These are phyloP conservation scores for Vickermania ingenoplastis DNA, from an alignment of 208 protist genomes.

Conservation along the genomic window DNA sequence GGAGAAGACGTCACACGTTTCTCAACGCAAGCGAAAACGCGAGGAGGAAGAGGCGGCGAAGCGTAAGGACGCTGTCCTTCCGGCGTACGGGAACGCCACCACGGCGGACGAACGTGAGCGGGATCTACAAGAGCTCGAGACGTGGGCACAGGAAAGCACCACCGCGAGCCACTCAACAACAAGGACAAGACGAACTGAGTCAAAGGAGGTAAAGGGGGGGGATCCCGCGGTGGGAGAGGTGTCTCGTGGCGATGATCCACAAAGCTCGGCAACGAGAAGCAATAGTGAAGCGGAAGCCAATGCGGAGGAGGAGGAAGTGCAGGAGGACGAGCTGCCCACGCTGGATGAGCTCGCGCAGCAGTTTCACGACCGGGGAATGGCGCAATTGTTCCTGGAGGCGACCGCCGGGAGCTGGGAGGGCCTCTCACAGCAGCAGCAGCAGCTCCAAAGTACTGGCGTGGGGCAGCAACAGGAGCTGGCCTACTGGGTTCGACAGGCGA, in stretches of 20 bases:
- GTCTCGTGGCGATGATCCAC: no score
- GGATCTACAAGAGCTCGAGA: slow-evolving; percentile 48
- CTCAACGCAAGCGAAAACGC: slow-evolving; percentile 4
- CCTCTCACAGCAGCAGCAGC: background rate
- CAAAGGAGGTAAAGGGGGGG: no score
- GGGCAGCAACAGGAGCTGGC: background rate
- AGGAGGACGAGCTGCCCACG: slow-evolving; percentile 48
- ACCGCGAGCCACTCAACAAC: no score
- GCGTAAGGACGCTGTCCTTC: background rate
- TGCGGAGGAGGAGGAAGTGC: slow-evolving; percentile 4
- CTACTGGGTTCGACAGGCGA: no score
- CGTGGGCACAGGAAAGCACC: slow-evolving; percentile 6
- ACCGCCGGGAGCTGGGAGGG: slow-evolving; percentile 13
- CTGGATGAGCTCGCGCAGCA: slow-evolving; percentile 73
- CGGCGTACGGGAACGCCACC: slow-evolving; percentile 10
- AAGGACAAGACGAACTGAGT: no score
- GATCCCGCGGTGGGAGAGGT: no score
- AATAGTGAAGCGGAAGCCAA: no score
- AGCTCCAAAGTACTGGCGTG: background rate
- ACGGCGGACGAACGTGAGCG: slow-evolving; percentile 24
- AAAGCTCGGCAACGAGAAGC: no score
- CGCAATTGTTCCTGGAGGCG: slow-evolving; percentile 71
- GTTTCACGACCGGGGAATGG: slow-evolving; percentile 72
- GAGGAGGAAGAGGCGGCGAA: background rate
- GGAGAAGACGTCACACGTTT: background rate